Percentiles rank a stretch among this genome's conserved stretches.
Conservation (phyloP, 257 asterid species). For the Scutellaria galericulata region DNA sequence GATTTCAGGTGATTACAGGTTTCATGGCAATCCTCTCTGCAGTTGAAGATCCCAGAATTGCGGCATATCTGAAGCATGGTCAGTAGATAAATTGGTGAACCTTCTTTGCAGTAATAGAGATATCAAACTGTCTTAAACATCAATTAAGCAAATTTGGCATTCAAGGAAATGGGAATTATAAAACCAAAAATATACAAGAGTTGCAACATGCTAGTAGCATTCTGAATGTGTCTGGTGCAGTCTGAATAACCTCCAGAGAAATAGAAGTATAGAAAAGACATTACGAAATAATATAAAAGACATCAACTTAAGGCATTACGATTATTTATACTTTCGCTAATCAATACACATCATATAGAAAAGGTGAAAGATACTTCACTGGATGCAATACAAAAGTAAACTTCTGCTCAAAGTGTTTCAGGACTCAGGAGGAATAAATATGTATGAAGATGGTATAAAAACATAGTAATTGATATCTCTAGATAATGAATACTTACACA, state of each 20-base stretch:
- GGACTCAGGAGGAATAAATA: background rate
- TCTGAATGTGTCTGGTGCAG: slow-evolving; percentile 1
- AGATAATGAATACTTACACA: slow-evolving; percentile 67
- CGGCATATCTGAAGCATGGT: slow-evolving; percentile 78
- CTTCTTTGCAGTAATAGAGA: slow-evolving; percentile 27
- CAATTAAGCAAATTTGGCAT: slow-evolving; percentile 20
- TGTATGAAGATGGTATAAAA: slow-evolving; percentile 17
- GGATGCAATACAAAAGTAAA: slow-evolving; percentile 2
- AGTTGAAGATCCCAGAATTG: slow-evolving; percentile 87
- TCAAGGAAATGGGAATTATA: background rate
- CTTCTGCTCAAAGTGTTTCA: background rate
- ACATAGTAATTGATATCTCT: slow-evolving; percentile 19
- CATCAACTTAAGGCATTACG: background rate
- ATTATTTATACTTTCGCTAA: slow-evolving; percentile 11
- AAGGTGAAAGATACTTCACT: slow-evolving; percentile 22
- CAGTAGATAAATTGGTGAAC: slow-evolving; percentile 33
- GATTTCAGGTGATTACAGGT: slow-evolving; percentile 65
- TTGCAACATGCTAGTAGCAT: slow-evolving; percentile 2
- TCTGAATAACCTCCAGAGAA: slow-evolving; percentile 9
- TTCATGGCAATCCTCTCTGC: slow-evolving; percentile 66
- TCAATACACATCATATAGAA: background rate
- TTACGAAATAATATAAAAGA: slow-evolving; percentile 6
- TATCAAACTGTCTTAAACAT: slow-evolving; percentile 19
- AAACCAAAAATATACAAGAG: slow-evolving; percentile 5
- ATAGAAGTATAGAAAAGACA: no score